Evolutionary conservation across 2,329 filamentous ascomycete genomes (phyloP), one percentile per base, ranked within the genome.

Genomic region (Periconia sp.): DNA sequence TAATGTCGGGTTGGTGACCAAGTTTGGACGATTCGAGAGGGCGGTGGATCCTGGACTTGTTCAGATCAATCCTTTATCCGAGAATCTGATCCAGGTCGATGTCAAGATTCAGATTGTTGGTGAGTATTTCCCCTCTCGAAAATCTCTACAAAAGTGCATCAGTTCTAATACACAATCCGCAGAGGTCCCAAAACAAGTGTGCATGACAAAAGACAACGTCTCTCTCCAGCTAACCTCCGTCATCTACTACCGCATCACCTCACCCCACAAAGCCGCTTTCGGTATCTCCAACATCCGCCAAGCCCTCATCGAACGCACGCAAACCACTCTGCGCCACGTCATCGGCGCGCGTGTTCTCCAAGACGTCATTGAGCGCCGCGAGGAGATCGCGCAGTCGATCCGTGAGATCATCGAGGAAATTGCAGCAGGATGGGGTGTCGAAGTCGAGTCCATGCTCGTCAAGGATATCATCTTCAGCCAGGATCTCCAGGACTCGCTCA

Each of bases 171-270:
- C 15, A 37, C 13, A 37, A 3, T 44, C 11, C 17, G 41, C 65
- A 76, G 89, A 99, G 81, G 94, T 99, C 20, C 93, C 93, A 17
- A 87, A 92, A 77, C 94, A 99, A 77, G 86, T 93, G 58, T 97
- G 94, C 82, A 99, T 99, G 92, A 99, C 94, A 74, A 97, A 97
- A 80, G 94, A 99, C 82, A 99, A 99, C 69, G 94, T 97, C 59
- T 96, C 90, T 44, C 82, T 99, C 41, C 88, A 92, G 66, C 82
- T 99, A 63, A 97, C 92, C 45, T 96, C 91, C 6, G 94, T 99
- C 72, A 97, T 99, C 78, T 99, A 99, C 84, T 99, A 99, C 81
- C 92, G 96, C 82, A 93, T 99, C 70, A 90, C 88, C 51, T 89
- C 90, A 27, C 94, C 94, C 1, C 93, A 97, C 83, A 97, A 96